Conservation (phyloP, 108 stramenopile genomes). For the Bacterosira constricta region DNA sequence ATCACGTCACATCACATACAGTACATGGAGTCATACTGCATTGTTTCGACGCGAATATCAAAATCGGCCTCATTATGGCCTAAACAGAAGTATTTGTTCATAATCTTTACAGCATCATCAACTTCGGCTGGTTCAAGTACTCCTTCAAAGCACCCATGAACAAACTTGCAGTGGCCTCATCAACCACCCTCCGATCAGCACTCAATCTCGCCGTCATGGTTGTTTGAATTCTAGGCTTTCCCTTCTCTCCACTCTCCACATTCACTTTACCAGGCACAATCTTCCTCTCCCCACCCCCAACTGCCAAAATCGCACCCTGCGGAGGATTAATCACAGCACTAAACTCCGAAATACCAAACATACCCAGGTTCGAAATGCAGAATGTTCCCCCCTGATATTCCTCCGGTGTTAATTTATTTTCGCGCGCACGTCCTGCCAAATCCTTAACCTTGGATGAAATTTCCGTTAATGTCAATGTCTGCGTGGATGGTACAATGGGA, state of each 20-base stretch:
- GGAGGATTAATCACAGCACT: conserved; percentile 99
- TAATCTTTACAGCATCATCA: conserved; percentile 86
- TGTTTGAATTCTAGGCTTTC: conserved; percentile 55
- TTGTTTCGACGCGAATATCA: too few relatives aligned
- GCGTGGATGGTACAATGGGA: conserved; percentile 89
- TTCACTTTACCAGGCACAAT: conserved; percentile 71
- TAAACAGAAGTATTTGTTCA: not conserved
- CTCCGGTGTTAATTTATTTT: conserved; percentile 89
- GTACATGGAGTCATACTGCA: too few relatives aligned
- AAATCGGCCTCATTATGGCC: too few relatives aligned
- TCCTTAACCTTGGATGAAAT: conserved; percentile 89
- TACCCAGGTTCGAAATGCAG: conserved; percentile 97
- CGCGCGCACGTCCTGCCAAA: conserved; percentile 81
- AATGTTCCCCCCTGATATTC: conserved; percentile 99
- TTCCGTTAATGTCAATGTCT: conserved; percentile 78
- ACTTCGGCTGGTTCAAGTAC: conserved; percentile 87
- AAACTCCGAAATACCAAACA: conserved; percentile 98
- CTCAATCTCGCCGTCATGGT: conserved; percentile 96
- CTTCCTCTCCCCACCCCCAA: conserved; percentile 90
- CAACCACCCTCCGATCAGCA: conserved; percentile 97
- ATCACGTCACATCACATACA: too few relatives aligned
- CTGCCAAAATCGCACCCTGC: conserved; percentile 97
- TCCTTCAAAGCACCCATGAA: conserved; percentile 93
- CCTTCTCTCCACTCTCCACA: conserved; percentile 55
- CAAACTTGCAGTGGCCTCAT: conserved; percentile 93